Conservation (phyloP, 2,329 filamentous ascomycete species). For the Fusarium guadeloupense region DNA sequence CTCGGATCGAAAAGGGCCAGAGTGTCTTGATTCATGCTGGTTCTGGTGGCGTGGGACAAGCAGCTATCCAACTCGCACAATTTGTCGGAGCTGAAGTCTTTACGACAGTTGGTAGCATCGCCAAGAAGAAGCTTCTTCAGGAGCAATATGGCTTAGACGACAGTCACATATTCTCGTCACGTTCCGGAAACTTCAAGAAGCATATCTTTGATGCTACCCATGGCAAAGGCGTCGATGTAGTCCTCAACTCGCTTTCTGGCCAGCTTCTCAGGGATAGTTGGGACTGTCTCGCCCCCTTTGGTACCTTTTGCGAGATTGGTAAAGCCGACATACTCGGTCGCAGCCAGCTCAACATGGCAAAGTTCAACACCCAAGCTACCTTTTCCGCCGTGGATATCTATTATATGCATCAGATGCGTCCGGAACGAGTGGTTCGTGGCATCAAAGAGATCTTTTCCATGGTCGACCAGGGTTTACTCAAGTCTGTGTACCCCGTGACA, state of each 20-base stretch:
- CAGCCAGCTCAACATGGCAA: slow-evolving; percentile 1
- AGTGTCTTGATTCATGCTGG: slow-evolving; percentile 1
- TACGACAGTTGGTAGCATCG: neutral
- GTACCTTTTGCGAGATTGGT: slow-evolving; percentile 1
- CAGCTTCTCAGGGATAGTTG: slow-evolving; percentile 2
- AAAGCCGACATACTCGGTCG: neutral
- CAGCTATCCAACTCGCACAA: slow-evolving; percentile 1
- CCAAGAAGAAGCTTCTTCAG: neutral
- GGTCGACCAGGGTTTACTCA: neutral
- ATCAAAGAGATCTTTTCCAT: neutral
- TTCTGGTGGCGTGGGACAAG: slow-evolving; percentile 2
- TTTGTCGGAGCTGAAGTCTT: neutral
- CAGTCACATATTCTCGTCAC: neutral
- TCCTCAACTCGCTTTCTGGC: neutral
- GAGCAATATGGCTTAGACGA: neutral
- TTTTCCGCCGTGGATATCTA: neutral
- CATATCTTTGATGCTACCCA: neutral
- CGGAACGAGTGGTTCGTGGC: neutral
- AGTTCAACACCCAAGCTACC: slow-evolving; percentile 1
- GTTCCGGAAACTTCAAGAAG: neutral
- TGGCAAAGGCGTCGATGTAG: neutral
- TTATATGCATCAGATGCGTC: neutral
- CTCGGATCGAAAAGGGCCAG: slow-evolving; percentile 1
- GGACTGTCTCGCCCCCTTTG: slow-evolving; percentile 3
- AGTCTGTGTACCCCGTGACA: neutral